Base-by-base conservation (phyloP, 371 early-diverging fungal species). In the Mucor piriformis region DNA sequence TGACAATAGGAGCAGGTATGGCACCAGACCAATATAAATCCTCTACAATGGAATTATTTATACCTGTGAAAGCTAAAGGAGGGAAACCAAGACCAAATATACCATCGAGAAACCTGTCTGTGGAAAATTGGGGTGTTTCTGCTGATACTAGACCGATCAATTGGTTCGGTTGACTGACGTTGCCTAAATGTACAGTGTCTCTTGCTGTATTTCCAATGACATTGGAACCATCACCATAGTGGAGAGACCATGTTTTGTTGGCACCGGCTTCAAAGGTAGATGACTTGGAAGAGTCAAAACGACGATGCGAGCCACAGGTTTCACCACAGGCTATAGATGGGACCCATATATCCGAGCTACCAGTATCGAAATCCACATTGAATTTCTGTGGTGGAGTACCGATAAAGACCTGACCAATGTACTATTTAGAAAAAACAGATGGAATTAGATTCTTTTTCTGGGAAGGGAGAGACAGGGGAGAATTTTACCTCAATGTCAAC, bases 51-150 rank as follows among this genome's bases (percentile, higher is more conserved):
- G 79, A 71, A 23, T 34, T 21, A 25, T 67, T 69, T 3, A 62
- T 32, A 3, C 72, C 73, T 0, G 73, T 78, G 23, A 59, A 59
- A 15, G 81, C 72, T 10, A 82, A 51, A 0, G 72, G 50, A 3
- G 81, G 76, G 12, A 81, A 84, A 0, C 69, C 79, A 3, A 84
- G 62, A 13, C 84, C 84, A 77, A 84, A 84, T 47, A 82, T 80
- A 33, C 84, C 84, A 54, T 84, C 84, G 29, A 84, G 57, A 21
- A 64, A 68, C 16, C 58, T 55, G 29, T 84, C 82, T 18, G 25
- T 25, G 23, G 63, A 35, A 13, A 67, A 49, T 7, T 58, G 29
- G 3, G 59, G 16, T 0, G 67, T 49, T 37, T 58, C 38, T 3
- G 33, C 6, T 15, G 44, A 46, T 23, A 62, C 69, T 6, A 74